Base-by-base conservation (phyloP, 768 basidiomycete species). In the Lactifluus hygrophoroides region DNA sequence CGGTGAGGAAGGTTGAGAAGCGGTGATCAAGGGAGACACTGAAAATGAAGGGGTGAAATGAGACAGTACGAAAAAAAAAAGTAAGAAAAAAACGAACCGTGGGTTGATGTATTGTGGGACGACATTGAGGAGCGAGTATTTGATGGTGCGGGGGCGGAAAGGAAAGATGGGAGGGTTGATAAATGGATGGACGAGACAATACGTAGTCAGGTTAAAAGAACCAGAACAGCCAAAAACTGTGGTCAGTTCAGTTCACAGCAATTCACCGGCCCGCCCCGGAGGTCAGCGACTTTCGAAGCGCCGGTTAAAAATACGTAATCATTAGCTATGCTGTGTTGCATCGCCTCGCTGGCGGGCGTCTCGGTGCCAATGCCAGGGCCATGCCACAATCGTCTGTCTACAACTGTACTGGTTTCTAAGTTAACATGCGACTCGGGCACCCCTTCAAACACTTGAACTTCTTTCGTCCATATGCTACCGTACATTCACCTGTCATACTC, bases 1-100 rank as follows among this genome's bases (percentile, higher is more conserved):
- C 53, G 74, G 63, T 0, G 66, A 57, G 44, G 60, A 65, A 34
- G 56, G 51, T 25, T 47, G 61, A 14, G 60, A 57, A 14, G 51
- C 32, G 42, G 19, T 53, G 25, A 52, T 52, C 13, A 56, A 51
- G 34, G 62, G 62, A 35, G 58, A 60, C 11, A 55, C 63, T 64
- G 43, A 23, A 49, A 37, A 17, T n/a, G 21, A 46, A 19, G 44
- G 11, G 2, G 28, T 62, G 38, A 64, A 51, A 21, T 5, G 19
- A 37, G 10, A 11, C 27, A 30, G 16, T 11, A 10, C 6, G 14
- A 23, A 13, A 3, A 17, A 1, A n/a, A 23, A 35, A 9, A n/a
- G n/a, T n/a, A n/a, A n/a, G n/a, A 32, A 23, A 16, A 44, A 2
- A 40, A 60, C 54, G 0, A 8, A 60, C 59, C 49, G 32, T 56